These are phyloP conservation scores for Pezicula rhizophila DNA, from an alignment of 2,329 filamentous ascomycete species.

Conservation along the genomic window DNA sequence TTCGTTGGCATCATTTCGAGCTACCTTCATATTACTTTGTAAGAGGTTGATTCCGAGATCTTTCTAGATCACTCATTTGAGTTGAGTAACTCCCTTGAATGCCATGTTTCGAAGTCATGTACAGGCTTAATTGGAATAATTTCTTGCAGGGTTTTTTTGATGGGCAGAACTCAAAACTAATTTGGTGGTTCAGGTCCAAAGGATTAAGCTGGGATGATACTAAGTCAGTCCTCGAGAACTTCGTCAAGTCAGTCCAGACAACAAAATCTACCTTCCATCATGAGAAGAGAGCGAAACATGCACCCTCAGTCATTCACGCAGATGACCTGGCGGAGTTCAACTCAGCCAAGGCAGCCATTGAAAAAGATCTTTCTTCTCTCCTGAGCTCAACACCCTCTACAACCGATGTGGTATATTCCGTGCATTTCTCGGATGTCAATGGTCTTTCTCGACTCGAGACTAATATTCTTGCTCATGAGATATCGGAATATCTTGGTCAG, in stretches of 20 bases:
- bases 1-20: too few species aligned
- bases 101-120: background rate
- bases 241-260: conserved; percentile 9
- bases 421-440: conserved; percentile 21
- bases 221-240: conserved; percentile 12
- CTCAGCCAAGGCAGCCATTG: conserved; percentile 17
- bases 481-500: conserved; percentile 19
- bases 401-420: conserved; percentile 13
- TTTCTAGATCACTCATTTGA: too few species aligned
- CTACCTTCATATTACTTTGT: too few species aligned
- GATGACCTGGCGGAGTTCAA: conserved; percentile 14
- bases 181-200: too few species aligned
- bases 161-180: too few species aligned
- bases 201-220: background rate
- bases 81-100: background rate
- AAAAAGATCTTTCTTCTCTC: conserved; percentile 15
- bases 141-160: too few species aligned
- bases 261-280: conserved; percentile 17
- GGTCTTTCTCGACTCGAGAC: conserved; percentile 21
- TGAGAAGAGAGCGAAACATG: conserved; percentile 11
- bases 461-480: conserved; percentile 20
- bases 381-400: conserved; percentile 6
- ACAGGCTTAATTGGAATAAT: too few species aligned
- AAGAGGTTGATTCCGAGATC: background rate
- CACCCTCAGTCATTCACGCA: conserved; percentile 14